Evolutionary conservation across 495 filamentous ascomycete species (phyloP).

Genomic region (Staphylotrichum longicolle): DNA sequence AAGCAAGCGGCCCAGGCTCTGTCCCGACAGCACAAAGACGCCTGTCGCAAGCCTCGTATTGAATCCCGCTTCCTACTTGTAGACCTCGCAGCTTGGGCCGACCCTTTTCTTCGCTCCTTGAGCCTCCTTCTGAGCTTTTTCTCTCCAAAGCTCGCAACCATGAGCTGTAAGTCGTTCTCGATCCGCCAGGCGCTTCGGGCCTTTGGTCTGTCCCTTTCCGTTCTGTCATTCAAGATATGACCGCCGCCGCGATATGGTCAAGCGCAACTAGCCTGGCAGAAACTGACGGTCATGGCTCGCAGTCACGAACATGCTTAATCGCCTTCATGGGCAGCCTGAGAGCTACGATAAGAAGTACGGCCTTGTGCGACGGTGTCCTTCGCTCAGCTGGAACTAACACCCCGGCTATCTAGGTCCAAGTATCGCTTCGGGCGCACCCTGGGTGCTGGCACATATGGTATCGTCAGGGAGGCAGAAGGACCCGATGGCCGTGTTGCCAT

Average conservation of each 20-base stretch:
- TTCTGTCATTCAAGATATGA: constrained; percentile 1
- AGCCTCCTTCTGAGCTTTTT: constrained; percentile 17
- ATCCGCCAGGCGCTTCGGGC: constrained; percentile 25
- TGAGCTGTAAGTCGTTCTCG: constrained; percentile 41
- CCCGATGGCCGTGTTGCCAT: constrained; percentile 85
- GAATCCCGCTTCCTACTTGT: too few relatives aligned
- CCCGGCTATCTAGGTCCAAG: constrained; percentile 56
- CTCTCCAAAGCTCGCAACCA: constrained; percentile 30
- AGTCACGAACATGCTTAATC: constrained; percentile 94
- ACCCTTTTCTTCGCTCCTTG: neutral
- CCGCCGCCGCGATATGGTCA: constrained; percentile 6
- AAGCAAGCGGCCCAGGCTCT: neutral
- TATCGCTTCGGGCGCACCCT: constrained; percentile 92
- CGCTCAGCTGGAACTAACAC: constrained; percentile 22
- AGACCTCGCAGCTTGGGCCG: too few relatives aligned
- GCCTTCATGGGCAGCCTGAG: constrained; percentile 94
- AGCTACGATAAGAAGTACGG: constrained; percentile 96
- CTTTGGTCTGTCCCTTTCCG: constrained; percentile 28
- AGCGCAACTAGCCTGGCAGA: constrained; percentile 1
- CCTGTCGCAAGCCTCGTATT: neutral
- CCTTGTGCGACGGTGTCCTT: neutral
- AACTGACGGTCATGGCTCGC: constrained; percentile 19
- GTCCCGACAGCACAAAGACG: constrained; percentile 4
- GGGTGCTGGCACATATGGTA: constrained; percentile 96
- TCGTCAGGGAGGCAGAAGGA: constrained; percentile 90